phyloP scores from a whole-genome alignment of 345 rosid genomes.

The Carallia brachiata region DNA sequence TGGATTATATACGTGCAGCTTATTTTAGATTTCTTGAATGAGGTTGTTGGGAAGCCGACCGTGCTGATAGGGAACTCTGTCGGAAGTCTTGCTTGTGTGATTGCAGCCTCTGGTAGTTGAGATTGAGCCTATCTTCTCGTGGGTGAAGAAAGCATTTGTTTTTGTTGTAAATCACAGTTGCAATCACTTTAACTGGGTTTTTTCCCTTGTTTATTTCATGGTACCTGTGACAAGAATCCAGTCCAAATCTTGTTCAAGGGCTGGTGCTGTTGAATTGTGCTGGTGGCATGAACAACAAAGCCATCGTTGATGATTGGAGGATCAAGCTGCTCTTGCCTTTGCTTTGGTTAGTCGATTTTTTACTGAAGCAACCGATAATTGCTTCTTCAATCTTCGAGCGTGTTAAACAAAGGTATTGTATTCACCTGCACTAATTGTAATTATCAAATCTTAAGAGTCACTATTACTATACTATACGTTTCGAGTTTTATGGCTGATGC shows the following conservation, averaged over 20 bases:
- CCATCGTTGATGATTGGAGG: slow-evolving; percentile 94
- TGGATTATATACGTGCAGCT: slow-evolving; percentile 39
- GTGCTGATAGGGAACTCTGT: slow-evolving; percentile 85
- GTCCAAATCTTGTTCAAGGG: slow-evolving; percentile 53
- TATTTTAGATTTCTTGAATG: slow-evolving; percentile 69
- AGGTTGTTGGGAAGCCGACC: slow-evolving; percentile 69
- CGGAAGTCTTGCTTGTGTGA: slow-evolving; percentile 94
- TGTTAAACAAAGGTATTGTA: slow-evolving; percentile 58
- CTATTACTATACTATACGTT: not conserved
- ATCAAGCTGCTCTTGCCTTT: slow-evolving; percentile 72
- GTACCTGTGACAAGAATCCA: slow-evolving; percentile 38
- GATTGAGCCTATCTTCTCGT: not conserved
- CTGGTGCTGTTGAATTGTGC: slow-evolving; percentile 84
- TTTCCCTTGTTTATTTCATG: slow-evolving; percentile 2
- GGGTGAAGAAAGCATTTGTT: not conserved
- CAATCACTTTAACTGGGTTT: not conserved
- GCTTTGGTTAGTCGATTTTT: slow-evolving; percentile 72
- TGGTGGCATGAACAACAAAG: slow-evolving; percentile 97
- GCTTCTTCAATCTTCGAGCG: slow-evolving; percentile 73
- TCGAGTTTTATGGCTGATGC: slow-evolving; percentile 15
- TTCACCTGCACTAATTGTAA: not conserved
- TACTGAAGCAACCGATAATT: slow-evolving; percentile 60
- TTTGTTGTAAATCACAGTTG: not conserved
- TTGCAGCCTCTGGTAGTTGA: slow-evolving; percentile 74
- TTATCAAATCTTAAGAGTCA: too few relatives aligned